phyloP scores from a whole-genome alignment of 768 basidiomycete species.

The Albatrellus ellisii region DNA sequence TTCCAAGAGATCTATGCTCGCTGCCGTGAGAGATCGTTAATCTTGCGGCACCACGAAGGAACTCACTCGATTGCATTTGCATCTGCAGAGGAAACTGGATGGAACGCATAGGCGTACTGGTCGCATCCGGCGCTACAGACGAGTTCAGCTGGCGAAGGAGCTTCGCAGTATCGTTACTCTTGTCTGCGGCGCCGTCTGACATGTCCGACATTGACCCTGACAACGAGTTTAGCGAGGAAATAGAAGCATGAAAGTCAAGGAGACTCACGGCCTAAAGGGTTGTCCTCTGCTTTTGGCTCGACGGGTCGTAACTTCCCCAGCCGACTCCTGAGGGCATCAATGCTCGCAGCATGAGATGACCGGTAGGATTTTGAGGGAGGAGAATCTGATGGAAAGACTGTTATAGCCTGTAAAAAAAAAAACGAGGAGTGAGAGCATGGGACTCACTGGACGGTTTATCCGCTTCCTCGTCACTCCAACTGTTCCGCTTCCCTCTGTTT shows the following conservation, averaged over 20 bases:
- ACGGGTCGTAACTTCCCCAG: slow-evolving; percentile 1
- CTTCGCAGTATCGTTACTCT: slow-evolving; percentile 5
- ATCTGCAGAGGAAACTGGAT: slow-evolving; percentile 11
- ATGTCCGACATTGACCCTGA: slow-evolving; percentile 6
- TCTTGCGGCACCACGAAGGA: background rate
- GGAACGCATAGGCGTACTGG: slow-evolving; percentile 8
- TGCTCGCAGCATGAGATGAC: slow-evolving; percentile 6
- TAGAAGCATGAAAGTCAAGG: background rate
- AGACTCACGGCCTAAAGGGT: background rate
- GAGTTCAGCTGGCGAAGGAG: slow-evolving; percentile 7
- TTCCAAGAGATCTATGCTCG: slow-evolving; percentile 13
- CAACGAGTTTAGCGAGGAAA: background rate
- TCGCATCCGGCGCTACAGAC: background rate
- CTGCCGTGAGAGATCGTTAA: background rate
- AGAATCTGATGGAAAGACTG: background rate
- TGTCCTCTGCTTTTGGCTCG: background rate
- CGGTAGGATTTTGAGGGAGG: background rate
- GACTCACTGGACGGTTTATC: slow-evolving; percentile 10
- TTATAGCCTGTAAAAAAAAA: background rate
- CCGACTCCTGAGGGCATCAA: slow-evolving; percentile 8
- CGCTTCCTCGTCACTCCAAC: slow-evolving; percentile 12
- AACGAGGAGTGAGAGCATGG: background rate
- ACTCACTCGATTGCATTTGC: slow-evolving; percentile 11
- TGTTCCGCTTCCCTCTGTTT: slow-evolving; percentile 12
- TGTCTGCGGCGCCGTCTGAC: slow-evolving; percentile 4